A percentile compares a stretch with the other conserved stretches of the same genome.
phyloP scores from a whole-genome alignment of 306 rosid genomes.

The Prinsepia uniflora region DNA sequence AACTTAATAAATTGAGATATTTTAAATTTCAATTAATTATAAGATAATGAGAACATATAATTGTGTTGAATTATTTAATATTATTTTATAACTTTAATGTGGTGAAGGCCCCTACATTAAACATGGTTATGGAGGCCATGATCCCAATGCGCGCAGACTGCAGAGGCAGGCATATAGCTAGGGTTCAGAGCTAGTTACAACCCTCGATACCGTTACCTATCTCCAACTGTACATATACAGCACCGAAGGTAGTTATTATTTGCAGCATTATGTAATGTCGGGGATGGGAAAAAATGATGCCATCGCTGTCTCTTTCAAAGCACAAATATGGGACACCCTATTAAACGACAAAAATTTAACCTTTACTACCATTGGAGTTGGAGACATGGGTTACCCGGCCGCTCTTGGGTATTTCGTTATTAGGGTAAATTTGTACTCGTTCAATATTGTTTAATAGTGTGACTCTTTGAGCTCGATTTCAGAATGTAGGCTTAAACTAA shows the following conservation, averaged over 20 bases:
- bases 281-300: conserved; percentile 2
- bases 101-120: too few species aligned
- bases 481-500: too few species aligned
- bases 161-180: neutral
- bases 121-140: neutral
- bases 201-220: neutral
- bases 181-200: neutral
- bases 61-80: too few species aligned
- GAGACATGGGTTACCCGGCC: neutral
- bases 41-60: too few species aligned
- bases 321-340: neutral
- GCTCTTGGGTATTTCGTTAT: too few species aligned
- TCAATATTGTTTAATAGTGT: too few species aligned
- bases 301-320: conserved; percentile 7
- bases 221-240: neutral
- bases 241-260: conserved; percentile 1
- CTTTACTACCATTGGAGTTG: neutral
- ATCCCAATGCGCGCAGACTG: neutral
- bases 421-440: too few species aligned
- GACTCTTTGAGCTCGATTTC: too few species aligned
- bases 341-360: neutral
- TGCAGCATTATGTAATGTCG: neutral
- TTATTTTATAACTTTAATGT: too few species aligned
- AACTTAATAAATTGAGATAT: too few species aligned
- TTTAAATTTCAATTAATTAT: too few species aligned